These are phyloP conservation scores for Filobasidium wieringae DNA, from an alignment of 768 basidiomycete species.

Conservation along the genomic window DNA sequence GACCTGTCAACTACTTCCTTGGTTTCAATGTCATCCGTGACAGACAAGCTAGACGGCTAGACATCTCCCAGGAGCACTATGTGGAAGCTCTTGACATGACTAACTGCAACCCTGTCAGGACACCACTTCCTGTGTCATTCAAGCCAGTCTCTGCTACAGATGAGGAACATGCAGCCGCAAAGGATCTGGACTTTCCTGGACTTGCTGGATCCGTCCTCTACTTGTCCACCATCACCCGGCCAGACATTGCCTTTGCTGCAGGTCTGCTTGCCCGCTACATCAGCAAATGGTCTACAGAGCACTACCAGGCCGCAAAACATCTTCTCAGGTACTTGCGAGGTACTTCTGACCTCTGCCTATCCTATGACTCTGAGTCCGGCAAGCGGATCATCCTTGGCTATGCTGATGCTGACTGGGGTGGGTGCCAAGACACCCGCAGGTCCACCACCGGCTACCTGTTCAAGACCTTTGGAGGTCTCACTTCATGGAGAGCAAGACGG, in stretches of 20 bases:
- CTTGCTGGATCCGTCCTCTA: not conserved
- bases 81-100: conserved; percentile 6
- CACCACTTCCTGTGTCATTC: conserved; percentile 12
- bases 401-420: conserved; percentile 34
- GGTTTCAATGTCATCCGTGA: conserved; percentile 12
- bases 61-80: conserved; percentile 12
- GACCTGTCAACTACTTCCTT: not conserved
- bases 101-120: not conserved
- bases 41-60: conserved; percentile 1
- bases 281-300: conserved; percentile 6
- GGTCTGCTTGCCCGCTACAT: conserved; percentile 5
- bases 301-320: conserved; percentile 15
- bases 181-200: no score
- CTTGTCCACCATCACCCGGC: conserved; percentile 7
- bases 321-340: conserved; percentile 18
- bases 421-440: conserved; percentile 24
- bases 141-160: conserved; percentile 6
- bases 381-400: conserved; percentile 11
- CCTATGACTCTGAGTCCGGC: conserved; percentile 1
- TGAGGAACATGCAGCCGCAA: conserved; percentile 5
- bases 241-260: conserved; percentile 15
- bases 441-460: conserved; percentile 37
- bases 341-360: conserved; percentile 11
- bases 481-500: conserved; percentile 40
- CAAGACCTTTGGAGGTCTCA: conserved; percentile 30